A percentile compares a stretch with the other conserved stretches of the same genome.
phyloP scores from a whole-genome alignment of 768 basidiomycete genomes.

The Boletus edulis region DNA sequence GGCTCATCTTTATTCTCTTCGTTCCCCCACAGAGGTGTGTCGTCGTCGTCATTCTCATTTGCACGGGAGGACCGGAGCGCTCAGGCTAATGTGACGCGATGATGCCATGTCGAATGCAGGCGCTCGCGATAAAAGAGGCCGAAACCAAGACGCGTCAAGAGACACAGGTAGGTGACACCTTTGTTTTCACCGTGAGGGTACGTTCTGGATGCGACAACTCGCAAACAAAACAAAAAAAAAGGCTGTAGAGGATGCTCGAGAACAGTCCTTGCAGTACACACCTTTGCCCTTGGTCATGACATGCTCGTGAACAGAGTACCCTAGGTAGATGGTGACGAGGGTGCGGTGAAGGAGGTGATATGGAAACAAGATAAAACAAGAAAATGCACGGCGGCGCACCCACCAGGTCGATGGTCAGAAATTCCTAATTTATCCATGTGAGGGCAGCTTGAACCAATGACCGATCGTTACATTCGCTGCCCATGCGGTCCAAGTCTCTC shows the following conservation, averaged over 20 bases:
- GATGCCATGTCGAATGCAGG: conserved; percentile 5
- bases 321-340: conserved; percentile 30
- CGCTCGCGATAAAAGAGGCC: conserved; percentile 21
- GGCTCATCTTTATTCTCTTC: neutral
- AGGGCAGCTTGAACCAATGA: no score
- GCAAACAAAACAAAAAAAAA: no score
- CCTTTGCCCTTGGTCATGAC: conserved; percentile 32
- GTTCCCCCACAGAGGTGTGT: conserved; percentile 20
- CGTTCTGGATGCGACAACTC: neutral
- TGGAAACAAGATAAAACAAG: no score
- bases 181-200: neutral
- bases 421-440: no score
- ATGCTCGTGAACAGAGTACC: conserved; percentile 31
- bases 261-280: conserved; percentile 24
- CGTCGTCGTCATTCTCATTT: neutral
- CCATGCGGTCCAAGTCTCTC: no score
- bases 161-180: conserved; percentile 9
- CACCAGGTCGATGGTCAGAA: no score
- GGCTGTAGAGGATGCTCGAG: conserved; percentile 29
- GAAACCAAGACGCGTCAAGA: conserved; percentile 19
- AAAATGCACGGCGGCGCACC: no score
- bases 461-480: no score
- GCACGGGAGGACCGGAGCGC: no score
- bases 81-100: neutral
- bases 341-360: conserved; percentile 32